These are phyloP conservation scores for Starmerella potacharoeniae DNA, from an alignment of 805 yeast species.

Conservation along the genomic window DNA sequence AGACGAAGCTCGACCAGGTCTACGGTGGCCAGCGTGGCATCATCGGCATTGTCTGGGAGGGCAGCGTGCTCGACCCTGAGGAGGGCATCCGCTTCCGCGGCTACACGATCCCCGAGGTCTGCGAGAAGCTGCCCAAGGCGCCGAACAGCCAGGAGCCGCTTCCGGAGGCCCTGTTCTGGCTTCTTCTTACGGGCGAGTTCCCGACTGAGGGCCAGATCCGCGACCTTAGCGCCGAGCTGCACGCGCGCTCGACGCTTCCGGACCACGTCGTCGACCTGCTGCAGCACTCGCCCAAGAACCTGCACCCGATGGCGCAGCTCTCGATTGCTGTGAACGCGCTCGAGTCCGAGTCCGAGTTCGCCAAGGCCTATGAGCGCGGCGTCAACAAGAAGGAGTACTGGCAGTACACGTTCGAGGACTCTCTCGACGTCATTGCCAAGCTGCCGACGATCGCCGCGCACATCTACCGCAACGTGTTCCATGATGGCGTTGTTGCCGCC, in stretches of 20 bases:
- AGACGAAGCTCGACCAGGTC: conserved; percentile 65
- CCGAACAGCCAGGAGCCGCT: conserved; percentile 54
- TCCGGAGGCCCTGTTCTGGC: conserved; percentile 79
- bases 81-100: conserved; percentile 86
- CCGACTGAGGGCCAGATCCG: conserved; percentile 62
- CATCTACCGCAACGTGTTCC: conserved; percentile 74
- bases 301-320: conserved; percentile 87
- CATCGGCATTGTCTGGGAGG: conserved; percentile 80
- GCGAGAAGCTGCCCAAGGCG: conserved; percentile 61
- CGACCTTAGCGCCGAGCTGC: conserved; percentile 63
- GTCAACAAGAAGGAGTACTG: conserved; percentile 72
- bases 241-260: conserved; percentile 67
- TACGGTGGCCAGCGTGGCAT: conserved; percentile 90
- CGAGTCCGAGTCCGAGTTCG: conserved; percentile 71
- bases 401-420: conserved; percentile 73
- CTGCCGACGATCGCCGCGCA: conserved; percentile 70
- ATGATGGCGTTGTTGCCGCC: conserved; percentile 53
- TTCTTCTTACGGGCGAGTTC: conserved; percentile 69
- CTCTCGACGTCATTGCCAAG: conserved; percentile 69
- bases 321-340: conserved; percentile 72
- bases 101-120: conserved; percentile 68
- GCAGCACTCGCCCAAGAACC: conserved; percentile 60
- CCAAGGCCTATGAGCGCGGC: conserved; percentile 77
- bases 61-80: conserved; percentile 70
- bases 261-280: conserved; percentile 62